Evolutionary conservation across 2,329 filamentous ascomycete genomes (phyloP).

Genomic region (Sclerotinia spermophila): DNA sequence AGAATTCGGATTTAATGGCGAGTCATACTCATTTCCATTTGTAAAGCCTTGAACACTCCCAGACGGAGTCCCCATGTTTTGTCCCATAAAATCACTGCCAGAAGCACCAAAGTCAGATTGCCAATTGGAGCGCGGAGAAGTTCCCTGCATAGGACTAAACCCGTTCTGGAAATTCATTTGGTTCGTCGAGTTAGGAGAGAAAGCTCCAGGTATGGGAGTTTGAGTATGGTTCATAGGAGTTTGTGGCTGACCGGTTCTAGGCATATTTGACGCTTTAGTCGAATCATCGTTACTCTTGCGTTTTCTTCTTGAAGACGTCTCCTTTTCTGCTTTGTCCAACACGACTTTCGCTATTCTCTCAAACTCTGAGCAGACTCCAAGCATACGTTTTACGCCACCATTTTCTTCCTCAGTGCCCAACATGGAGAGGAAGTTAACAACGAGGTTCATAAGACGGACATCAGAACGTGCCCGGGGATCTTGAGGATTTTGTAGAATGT

Average conservation of each 20-base stretch:
- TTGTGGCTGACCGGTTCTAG: slow-evolving; percentile 23
- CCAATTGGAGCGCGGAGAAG: slow-evolving; percentile 28
- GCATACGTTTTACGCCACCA: slow-evolving; percentile 88
- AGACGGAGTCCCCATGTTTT: slow-evolving; percentile 31
- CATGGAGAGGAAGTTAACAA: slow-evolving; percentile 87
- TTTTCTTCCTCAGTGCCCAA: slow-evolving; percentile 87
- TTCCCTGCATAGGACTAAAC: slow-evolving; percentile 30
- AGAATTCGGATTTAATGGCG: slow-evolving; percentile 38
- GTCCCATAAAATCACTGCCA: slow-evolving; percentile 30
- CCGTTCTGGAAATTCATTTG: slow-evolving; percentile 33
- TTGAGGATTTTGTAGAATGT: slow-evolving; percentile 91
- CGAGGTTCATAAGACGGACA: slow-evolving; percentile 83
- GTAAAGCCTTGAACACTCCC: slow-evolving; percentile 31
- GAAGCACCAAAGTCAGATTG: slow-evolving; percentile 24
- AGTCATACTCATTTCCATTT: slow-evolving; percentile 34
- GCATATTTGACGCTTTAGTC: slow-evolving; percentile 24
- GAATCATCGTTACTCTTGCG: slow-evolving; percentile 65
- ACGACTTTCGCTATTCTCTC: slow-evolving; percentile 89
- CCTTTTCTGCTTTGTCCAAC: slow-evolving; percentile 86
- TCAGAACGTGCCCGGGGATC: slow-evolving; percentile 86
- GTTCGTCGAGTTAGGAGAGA: slow-evolving; percentile 27
- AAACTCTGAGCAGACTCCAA: slow-evolving; percentile 92
- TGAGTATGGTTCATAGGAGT: slow-evolving; percentile 29
- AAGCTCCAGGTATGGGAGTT: slow-evolving; percentile 31
- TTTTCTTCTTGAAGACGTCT: slow-evolving; percentile 65